Evolutionary conservation across 2,329 filamentous ascomycete species (phyloP).

Genomic region (Fusarium newnesense): DNA sequence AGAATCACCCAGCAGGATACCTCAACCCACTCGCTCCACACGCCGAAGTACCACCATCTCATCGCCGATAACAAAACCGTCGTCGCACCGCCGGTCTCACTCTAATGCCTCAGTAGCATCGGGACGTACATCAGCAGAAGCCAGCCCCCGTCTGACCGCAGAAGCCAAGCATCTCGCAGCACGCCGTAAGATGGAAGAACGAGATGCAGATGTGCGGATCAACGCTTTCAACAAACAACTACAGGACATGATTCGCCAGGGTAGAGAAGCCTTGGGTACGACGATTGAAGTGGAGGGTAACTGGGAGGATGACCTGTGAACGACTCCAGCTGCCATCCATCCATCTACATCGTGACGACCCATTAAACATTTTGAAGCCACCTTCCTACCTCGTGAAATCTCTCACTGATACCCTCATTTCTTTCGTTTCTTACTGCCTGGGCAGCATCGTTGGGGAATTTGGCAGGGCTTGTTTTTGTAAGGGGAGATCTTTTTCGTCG

Average conservation of each 20-base stretch:
- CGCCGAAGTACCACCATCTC: constrained; percentile 32
- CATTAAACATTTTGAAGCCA: constrained; percentile 7
- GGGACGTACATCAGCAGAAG: constrained; percentile 42
- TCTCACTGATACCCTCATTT: constrained; percentile 36
- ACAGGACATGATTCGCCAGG: constrained; percentile 88
- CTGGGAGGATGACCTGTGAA: constrained; percentile 54
- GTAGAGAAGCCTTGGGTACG: constrained; percentile 84
- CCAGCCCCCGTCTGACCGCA: constrained; percentile 63
- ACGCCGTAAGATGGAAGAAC: constrained; percentile 77
- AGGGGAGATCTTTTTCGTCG: constrained; percentile 11
- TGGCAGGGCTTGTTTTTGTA: not conserved
- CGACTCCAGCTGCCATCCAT: constrained; percentile 11
- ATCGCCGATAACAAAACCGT: constrained; percentile 24
- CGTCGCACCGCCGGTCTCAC: constrained; percentile 55
- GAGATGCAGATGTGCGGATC: constrained; percentile 82
- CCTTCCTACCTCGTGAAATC: constrained; percentile 5
- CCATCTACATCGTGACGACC: constrained; percentile 5
- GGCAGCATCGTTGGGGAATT: constrained; percentile 11
- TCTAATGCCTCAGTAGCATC: constrained; percentile 58
- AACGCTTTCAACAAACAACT: constrained; percentile 82
- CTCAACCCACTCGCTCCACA: constrained; percentile 37
- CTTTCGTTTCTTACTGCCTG: constrained; percentile 5
- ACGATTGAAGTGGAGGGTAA: constrained; percentile 68
- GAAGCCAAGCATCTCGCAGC: constrained; percentile 81
- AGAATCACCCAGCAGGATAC: constrained; percentile 57